Evolutionary conservation across 2,329 filamentous ascomycete species (phyloP).

Genomic region (Beauveria rudraprayagi): DNA sequence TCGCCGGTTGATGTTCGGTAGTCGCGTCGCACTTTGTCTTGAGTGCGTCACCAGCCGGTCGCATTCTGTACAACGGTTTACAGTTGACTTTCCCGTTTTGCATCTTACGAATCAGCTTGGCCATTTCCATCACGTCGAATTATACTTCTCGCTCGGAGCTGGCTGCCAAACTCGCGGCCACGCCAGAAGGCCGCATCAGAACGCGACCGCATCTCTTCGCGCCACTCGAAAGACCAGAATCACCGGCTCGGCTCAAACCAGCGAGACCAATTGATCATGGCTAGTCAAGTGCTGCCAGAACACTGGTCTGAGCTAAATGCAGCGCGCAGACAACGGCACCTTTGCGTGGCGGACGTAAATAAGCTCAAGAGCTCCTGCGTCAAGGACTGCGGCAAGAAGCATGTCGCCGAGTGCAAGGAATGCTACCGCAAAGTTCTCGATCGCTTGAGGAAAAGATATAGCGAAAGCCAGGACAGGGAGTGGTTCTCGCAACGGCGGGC

Average conservation of each 20-base stretch:
- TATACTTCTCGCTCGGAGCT: neutral
- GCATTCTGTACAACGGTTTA: neutral
- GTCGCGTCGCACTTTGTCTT: neutral
- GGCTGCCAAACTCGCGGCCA: neutral
- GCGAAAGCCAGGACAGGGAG: slow-evolving; percentile 29
- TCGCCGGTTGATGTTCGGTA: slow-evolving; percentile 6
- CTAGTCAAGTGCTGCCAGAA: slow-evolving; percentile 24
- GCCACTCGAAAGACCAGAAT: neutral
- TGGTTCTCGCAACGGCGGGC: slow-evolving; percentile 44
- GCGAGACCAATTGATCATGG: slow-evolving; percentile 6
- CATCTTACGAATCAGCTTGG: neutral
- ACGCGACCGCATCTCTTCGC: neutral
- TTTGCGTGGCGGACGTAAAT: slow-evolving; percentile 34
- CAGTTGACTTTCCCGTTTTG: neutral
- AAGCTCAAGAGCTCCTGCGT: slow-evolving; percentile 35
- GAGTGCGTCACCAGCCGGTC: neutral
- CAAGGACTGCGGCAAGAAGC: slow-evolving; percentile 33
- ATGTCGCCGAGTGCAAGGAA: slow-evolving; percentile 36
- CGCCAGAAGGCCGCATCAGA: neutral
- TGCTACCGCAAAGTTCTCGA: slow-evolving; percentile 42
- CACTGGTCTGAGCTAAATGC: slow-evolving; percentile 32
- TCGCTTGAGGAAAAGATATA: slow-evolving; percentile 31
- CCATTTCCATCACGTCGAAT: neutral
- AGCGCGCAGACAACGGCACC: slow-evolving; percentile 23
- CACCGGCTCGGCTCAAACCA: neutral